Evolutionary conservation across 768 basidiomycete genomes (phyloP), one percentile per base, ranked within the genome.

Genomic region (Termitomyces eurrhizus): DNA sequence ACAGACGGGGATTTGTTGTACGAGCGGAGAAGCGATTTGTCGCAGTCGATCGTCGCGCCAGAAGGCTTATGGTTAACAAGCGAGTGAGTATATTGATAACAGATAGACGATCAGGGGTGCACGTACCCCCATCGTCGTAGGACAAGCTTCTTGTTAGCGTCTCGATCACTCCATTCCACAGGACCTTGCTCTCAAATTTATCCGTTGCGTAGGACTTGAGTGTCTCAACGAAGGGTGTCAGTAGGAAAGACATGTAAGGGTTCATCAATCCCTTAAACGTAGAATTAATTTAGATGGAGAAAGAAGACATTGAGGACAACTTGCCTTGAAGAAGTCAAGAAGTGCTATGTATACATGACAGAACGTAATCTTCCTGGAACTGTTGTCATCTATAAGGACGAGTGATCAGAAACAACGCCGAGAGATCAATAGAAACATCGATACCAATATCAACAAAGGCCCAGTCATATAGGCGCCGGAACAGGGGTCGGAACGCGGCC

Each of bases 401-500:
- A 60, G 52, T 45, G 44, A 39, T 39, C n/a, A 52, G 63, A 59
- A 52, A 65, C 57, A 26, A 42, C 2, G 37, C 51, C 26, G 21
- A 3, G 46, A 46, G 1, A 51, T n/a, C 1, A 18, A 59, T 4
- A 48, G 29, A 14, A 32, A 16, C 18, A 18, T 8, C 72, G 78
- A 36, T 67, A 87, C 86, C 73, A 29, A 69, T 67, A 33, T 80
- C 81, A 1, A 80, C 82, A 67, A 95, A 95, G 0, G 94, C 94
- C 97, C 97, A 99, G 70, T 99, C 97, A 67, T 92, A 94, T 59
- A 95, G 73, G 57, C 88, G 87, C 57, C 94, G 86, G 83, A 98
- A 96, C 16, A 98, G 76, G 0, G 96, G 95, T 63, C 86, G 83
- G 85, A 99, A 98, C 0, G 89, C 82, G 0, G 85, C 84, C 66